These are phyloP conservation scores for Acacia crassicarpa DNA, from an alignment of 306 rosid genomes.

Conservation along the genomic window DNA sequence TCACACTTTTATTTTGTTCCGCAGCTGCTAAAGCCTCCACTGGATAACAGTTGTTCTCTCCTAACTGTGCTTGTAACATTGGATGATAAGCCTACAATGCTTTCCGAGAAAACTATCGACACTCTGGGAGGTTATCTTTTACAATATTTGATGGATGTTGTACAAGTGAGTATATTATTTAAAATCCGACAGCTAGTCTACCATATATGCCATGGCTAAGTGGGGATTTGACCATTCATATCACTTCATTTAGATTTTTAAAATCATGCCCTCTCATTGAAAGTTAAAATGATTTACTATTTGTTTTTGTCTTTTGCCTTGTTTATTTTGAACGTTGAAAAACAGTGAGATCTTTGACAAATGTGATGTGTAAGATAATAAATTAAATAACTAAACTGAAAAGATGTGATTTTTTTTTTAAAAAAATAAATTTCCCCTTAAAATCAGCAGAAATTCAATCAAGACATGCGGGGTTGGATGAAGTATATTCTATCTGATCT, in stretches of 20 bases:
- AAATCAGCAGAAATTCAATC: slow-evolving; percentile 3
- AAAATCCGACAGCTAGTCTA: not conserved
- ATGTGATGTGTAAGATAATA: not conserved
- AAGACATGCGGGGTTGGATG: not conserved
- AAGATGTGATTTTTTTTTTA: not conserved
- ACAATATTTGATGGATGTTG: slow-evolving; percentile 57
- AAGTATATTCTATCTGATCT: not conserved
- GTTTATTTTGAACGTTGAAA: not conserved
- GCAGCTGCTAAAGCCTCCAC: slow-evolving; percentile 56
- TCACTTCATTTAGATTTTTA: slow-evolving; percentile 3
- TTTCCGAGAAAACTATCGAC: slow-evolving; percentile 52
- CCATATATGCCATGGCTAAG: slow-evolving; percentile 6
- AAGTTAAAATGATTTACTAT: not conserved
- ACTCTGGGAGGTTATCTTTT: slow-evolving; percentile 53
- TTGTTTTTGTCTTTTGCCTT: not conserved
- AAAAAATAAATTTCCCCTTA: not conserved
- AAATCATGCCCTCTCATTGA: not conserved
- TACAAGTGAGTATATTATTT: slow-evolving; percentile 50
- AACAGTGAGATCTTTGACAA: slow-evolving; percentile 11
- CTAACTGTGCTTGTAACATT: slow-evolving; percentile 57
- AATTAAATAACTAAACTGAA: not conserved
- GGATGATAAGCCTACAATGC: slow-evolving; percentile 59
- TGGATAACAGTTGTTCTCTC: slow-evolving; percentile 70
- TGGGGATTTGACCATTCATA: not conserved
- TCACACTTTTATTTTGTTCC: slow-evolving; percentile 32